Percentiles rank a stretch among this genome's conserved stretches.
phyloP scores from a whole-genome alignment of 1,284 basidiomycete genomes.

The Ganoderma multipileum region DNA sequence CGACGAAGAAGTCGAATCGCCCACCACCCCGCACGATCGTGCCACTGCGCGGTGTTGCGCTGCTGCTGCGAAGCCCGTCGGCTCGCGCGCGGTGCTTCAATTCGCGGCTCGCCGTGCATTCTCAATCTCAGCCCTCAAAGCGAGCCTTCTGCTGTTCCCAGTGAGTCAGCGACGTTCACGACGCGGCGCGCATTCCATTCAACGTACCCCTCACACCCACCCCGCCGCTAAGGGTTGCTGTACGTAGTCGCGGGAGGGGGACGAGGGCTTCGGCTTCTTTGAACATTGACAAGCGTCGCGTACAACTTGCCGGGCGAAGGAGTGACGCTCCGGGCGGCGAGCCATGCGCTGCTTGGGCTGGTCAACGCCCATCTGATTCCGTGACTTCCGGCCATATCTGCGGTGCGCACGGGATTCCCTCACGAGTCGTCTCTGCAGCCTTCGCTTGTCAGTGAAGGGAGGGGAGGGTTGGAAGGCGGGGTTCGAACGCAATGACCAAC shows the following conservation, averaged over 20 bases:
- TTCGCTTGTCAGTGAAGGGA: background rate
- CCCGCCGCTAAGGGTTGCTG: background rate
- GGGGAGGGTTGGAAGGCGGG: background rate
- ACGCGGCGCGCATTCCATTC: background rate
- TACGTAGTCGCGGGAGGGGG: background rate
- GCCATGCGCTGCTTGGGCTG: background rate
- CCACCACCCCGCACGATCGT: background rate
- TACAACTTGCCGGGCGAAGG: background rate
- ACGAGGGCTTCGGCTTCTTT: background rate
- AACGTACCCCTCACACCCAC: background rate
- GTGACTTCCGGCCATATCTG: background rate
- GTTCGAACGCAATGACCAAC: background rate
- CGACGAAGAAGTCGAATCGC: background rate
- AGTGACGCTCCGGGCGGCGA: background rate
- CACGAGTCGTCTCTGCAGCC: background rate
- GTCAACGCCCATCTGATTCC: background rate
- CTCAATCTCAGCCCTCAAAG: background rate
- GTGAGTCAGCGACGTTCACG: background rate
- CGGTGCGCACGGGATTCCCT: background rate
- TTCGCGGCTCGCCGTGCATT: background rate
- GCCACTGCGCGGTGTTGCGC: slow-evolving; percentile 1
- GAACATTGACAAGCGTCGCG: background rate
- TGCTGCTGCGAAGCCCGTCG: slow-evolving; percentile 1
- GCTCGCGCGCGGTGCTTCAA: slow-evolving; percentile 3
- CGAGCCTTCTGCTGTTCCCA: background rate